Evolutionary conservation across 148 eudicot species (phyloP).

Genomic region (Cornus suecica): DNA sequence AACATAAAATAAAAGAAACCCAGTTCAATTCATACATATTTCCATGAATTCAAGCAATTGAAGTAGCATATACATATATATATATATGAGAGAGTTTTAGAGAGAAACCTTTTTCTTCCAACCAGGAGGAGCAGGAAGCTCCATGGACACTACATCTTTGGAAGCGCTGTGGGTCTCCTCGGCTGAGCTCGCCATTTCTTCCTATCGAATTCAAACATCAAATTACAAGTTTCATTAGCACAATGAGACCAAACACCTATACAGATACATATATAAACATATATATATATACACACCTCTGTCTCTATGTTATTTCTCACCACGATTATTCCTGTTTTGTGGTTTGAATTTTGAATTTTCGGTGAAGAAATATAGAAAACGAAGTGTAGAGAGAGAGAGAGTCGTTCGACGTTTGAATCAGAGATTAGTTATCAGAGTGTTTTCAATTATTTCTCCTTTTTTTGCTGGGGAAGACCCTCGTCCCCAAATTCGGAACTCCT

Average conservation of each 20-base stretch:
- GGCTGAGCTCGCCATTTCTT: constrained; percentile 31
- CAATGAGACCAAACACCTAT: neutral
- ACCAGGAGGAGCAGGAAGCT: constrained; percentile 48
- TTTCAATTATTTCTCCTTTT: neutral
- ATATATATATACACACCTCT: neutral
- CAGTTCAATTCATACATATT: constrained; percentile 4
- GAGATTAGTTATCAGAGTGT: neutral
- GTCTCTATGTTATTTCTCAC: neutral
- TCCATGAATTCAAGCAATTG: neutral
- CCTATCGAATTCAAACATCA: constrained; percentile 1
- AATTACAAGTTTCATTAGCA: neutral
- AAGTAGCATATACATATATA: neutral
- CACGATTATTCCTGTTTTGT: neutral
- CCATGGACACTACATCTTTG: constrained; percentile 30
- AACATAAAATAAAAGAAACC: neutral
- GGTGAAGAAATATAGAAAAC: neutral
- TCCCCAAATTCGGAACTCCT: too few relatives aligned
- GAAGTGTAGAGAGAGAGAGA: neutral
- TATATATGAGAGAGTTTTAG: neutral
- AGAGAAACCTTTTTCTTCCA: constrained; percentile 39
- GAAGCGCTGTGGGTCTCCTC: constrained; percentile 21
- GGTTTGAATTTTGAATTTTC: neutral
- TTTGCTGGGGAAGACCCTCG: neutral
- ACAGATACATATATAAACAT: neutral
- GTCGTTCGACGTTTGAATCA: neutral